phyloP scores from a whole-genome alignment of 2,329 filamentous ascomycete genomes.

The Penicillium sp. region DNA sequence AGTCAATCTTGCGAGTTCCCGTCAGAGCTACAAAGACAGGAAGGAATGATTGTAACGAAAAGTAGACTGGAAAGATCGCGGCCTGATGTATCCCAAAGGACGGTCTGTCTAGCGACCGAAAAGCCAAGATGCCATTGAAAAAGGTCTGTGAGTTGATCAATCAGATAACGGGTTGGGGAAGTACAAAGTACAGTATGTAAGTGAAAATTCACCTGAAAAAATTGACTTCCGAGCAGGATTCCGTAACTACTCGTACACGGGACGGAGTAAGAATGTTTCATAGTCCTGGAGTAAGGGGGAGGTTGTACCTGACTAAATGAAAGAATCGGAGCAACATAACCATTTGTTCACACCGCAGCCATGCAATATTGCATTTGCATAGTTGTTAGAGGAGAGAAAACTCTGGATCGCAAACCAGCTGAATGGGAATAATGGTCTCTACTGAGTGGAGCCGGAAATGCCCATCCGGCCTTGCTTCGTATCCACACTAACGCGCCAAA shows the following conservation, averaged over 20 bases:
- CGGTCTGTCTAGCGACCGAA: background rate
- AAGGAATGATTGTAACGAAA: background rate
- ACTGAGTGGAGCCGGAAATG: background rate
- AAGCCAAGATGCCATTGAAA: background rate
- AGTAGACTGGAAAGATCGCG: background rate
- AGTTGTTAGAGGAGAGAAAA: background rate
- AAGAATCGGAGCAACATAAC: background rate
- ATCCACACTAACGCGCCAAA: background rate
- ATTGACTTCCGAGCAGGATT: background rate
- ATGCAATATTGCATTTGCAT: background rate
- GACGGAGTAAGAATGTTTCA: background rate
- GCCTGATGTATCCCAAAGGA: background rate
- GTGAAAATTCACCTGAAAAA: background rate
- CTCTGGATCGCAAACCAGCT: background rate
- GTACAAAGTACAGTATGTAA: background rate
- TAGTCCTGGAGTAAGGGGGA: background rate
- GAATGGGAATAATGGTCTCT: background rate
- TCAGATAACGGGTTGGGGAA: background rate
- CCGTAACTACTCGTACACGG: background rate
- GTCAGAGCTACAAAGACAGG: background rate
- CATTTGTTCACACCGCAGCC: background rate
- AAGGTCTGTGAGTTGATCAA: background rate
- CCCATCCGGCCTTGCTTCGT: background rate
- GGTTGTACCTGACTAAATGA: background rate
- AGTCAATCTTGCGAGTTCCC: background rate